Evolutionary conservation across 2,329 filamentous ascomycete genomes (phyloP), one percentile per base, ranked within the genome.

Genomic region (Phaeosphaeria sp.): DNA sequence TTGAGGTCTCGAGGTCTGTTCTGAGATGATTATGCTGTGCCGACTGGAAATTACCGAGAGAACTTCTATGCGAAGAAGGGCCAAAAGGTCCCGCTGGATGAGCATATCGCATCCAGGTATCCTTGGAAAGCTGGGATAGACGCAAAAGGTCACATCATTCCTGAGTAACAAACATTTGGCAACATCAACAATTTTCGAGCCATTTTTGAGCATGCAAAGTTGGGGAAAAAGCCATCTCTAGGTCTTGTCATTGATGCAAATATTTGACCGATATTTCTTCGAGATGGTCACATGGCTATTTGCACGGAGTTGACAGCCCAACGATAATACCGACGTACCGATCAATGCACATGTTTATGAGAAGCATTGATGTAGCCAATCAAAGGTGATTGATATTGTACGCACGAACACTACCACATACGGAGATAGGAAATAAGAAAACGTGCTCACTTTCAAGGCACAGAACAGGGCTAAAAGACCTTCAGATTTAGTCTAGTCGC

Each of bases 41-140:
- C 83, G 0, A 82, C 82, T 1, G 86, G 85, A 0, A 88, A 85
- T 0, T 86, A 87, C 60, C 78, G 87, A 9, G 86, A 89, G 73
- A 88, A 88, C 68, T 79, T 88, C 56, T 85, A 86, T 55, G 79
- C 80, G 17, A 78, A 77, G 21, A 70, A 77, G 11, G 85, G 85
- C 0, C 81, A 85, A 64, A 80, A 73, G 9, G 79, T 83, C 39
- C 83, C 85, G 2, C 69, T 80, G 1, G 74, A 80, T 0, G 82
- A 85, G 49, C 86, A 88, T 65, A 76, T 82, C 6, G 84, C 84
- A 1, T 77, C 81, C 0, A 79, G 76, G 27, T 85, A 85, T 69
- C 72, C 67, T 50, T 77, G 75, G 74, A 76, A 69, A 43, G 71
- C 72, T 20, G 74, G 74, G 10, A 69, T 76, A 1, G 65, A 72